Evolutionary conservation across 1,139 yeast genomes (phyloP), one percentile per base, ranked within the genome.

Genomic region (Blastobotrys indianensis): DNA sequence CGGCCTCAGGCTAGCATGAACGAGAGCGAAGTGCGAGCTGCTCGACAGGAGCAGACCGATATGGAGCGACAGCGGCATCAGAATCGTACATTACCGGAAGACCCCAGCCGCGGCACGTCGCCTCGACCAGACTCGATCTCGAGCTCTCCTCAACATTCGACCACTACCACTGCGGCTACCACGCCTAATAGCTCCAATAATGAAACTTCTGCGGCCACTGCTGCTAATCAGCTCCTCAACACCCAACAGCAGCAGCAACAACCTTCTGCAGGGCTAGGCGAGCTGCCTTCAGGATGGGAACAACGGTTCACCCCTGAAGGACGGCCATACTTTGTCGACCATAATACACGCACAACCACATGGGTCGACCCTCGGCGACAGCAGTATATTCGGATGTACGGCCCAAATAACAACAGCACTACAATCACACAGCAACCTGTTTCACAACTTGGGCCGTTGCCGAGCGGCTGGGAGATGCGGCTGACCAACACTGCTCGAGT

Each of bases 311-410:
- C 99, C 4, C 95, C 95, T 37, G 98, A 92, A 68, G 99, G 98
- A 34, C 79, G 98, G 63, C 94, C 97, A 11, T 92, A 92, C 69
- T 92, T 90, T 66, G 98, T 92, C 46, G 99, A 92, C 66, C 98
- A 92, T 70, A 92, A 92, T 66, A 92, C 98, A 13, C 80, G 98
- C 66, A 92, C 99, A 0, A 92, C 99, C 4, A 94, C 99, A 3
- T 92, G 99, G 99, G 99, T 92, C 45, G 99, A 92, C 66, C 99
- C 99, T 54, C 80, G 98, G 69, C 82, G 98, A 68, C 98, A 92
- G 69, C 99, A 92, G 71, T 92, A 88, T 66, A 94, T 92, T 58
- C 85, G 97, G 64, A 88, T 95, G 53, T 88, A 85, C 66, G 96
- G 54, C 25, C 60, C 64, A 15, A 59, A 87, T 86, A 58, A 64